Conservation (phyloP, 176 grass and related monocot genomes). For the Triticum urartu region DNA sequence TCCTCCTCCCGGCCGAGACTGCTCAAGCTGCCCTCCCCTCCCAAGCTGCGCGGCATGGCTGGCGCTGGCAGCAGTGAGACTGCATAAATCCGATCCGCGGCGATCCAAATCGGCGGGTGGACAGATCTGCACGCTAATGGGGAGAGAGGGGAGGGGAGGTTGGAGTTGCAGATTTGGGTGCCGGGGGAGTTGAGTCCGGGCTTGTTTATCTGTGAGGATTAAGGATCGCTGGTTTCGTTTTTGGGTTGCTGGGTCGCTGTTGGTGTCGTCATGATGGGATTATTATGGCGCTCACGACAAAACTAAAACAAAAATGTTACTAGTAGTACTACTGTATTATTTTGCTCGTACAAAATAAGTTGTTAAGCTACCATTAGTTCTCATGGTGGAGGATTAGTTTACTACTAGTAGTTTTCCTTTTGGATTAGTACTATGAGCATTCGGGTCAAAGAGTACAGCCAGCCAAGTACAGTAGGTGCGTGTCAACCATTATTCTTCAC, state of each 20-base stretch:
- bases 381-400: not conserved
- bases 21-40: conserved; percentile 28
- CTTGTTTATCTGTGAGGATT: conserved; percentile 47
- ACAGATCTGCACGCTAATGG: conserved; percentile 39
- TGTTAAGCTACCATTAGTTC: not conserved
- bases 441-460: not conserved
- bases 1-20: not conserved
- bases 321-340: too few species aligned
- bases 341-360: not conserved
- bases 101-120: conserved; percentile 16
- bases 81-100: conserved; percentile 56
- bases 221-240: not conserved
- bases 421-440: not conserved
- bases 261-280: conserved; percentile 42
- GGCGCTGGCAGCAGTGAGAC: conserved; percentile 43
- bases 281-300: conserved; percentile 36
- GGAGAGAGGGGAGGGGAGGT: not conserved
- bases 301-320: not conserved
- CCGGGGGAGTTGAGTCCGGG: not conserved
- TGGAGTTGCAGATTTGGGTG: conserved; percentile 37
- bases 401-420: not conserved
- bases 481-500: not conserved
- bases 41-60: conserved; percentile 47
- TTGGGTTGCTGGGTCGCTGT: conserved; percentile 40
- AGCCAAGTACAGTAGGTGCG: not conserved